Base-by-base conservation (phyloP, 495 filamentous ascomycete genomes). In the Penicillium canescens region DNA sequence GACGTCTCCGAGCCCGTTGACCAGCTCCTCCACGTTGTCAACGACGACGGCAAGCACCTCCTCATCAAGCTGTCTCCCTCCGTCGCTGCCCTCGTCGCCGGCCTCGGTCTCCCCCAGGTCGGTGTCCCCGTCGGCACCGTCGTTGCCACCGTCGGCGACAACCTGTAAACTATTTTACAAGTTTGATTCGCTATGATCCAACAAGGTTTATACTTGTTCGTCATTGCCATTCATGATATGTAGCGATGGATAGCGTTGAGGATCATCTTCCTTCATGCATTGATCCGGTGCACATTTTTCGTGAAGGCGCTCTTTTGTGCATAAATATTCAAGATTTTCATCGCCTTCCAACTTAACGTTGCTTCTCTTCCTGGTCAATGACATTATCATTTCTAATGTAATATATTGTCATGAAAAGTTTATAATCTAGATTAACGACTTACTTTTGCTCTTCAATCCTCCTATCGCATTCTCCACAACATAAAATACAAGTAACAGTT, bases 91-190 rank as follows among this genome's bases (percentile, higher is more conserved):
- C 69, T 75, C 33, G 58, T 77, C 40, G 18, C 63, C 43, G 67
- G 74, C 40, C 71, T 75, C 13, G 70, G 71, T 46, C 71, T 76
- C 33, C 65, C 70, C 52, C 39, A 50, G 36, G 46, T 73, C 39
- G 69, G 63, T 40, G 43, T 42, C 38, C 56, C 73, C 44, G 62
- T 68, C 34, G 73, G 71, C 40, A n/a, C 54, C n/a, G 55, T 74
- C 40, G 65, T 74, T 40, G 64, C 59, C 49, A 72, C 69, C 45
- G 42, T 76, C 42, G 70, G 64, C 48, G 7, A 56, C 20, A 73
- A 72, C 68, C 59, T 75, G 48, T 71, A 69, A 69, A 64, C 39
- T 50, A 46, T 49, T 52, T 20, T 42, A 45, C 43, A 36, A 26
- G 26, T n/a, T 54, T 54, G 36, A 35, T 60, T 60, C 49, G 51